Base-by-base conservation (phyloP, 2,329 filamentous ascomycete genomes). In the Ambrosiella cleistominuta region DNA sequence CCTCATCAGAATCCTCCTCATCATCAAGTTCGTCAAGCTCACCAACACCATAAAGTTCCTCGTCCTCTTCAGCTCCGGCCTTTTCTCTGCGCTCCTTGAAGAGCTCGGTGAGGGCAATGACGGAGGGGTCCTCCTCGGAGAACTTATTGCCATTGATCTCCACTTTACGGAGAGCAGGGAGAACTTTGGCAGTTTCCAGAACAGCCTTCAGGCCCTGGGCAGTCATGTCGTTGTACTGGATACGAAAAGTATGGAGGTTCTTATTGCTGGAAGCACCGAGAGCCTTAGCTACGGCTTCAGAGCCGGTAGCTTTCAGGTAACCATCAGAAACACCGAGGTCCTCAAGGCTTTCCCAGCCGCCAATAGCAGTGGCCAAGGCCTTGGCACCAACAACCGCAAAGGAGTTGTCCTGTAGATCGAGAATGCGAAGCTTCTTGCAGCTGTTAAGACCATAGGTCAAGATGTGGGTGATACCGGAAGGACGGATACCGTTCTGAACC, bases 141-240 rank as follows among this genome's bases (percentile, higher is more conserved):
- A 98, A 95, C 68, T 88, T 93, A 74, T 98, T 98, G 55, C 93
- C 93, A 68, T 98, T 97, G 63, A 98, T 74, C 72, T 97, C 93
- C 54, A 98, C 80, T 65, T 90, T 83, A 72, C 84, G 85, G 63
- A 98, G 73, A 11, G 79, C 78, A 1, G 88, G 89, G 7, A 98
- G 77, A 7, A 77, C 73, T 65, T 81, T 80, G 3, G 82, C 82
- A 2, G 86, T 87, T 17, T 78, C 72, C 2, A 83, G 78, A 57
- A 98, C 75, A 2, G 76, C 78, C 67, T 86, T 82, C 54, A 97
- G 70, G 15, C 85, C 86, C 59, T 81, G 77, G 0, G 83, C 75
- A 45, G 86, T 89, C 67, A 98, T 93, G 64, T 98, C 93, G 72
- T 97, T 97, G 76, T 86, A 97, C 68, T 96, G 88, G 65, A 97